Conservation (phyloP, 129 eudicot species). For the Pseudognaphalium luteoalbum region DNA sequence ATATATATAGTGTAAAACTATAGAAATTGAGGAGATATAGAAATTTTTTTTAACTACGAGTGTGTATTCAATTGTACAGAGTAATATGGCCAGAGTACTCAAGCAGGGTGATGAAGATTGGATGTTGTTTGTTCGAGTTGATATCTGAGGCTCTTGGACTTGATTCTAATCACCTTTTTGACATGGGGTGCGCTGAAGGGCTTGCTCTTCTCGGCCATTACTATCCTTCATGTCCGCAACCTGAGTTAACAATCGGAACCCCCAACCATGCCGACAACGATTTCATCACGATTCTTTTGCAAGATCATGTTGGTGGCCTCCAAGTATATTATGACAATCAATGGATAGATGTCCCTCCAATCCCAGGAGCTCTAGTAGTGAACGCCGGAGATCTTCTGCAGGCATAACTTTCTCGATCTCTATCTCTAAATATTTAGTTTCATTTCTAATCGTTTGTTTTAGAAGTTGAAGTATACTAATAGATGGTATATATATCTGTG, state of each 20-base stretch:
- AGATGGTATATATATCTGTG: not conserved
- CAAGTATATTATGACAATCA: constrained; percentile 42
- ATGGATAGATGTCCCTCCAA: constrained; percentile 48
- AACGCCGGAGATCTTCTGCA: constrained; percentile 50
- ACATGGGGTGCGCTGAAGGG: constrained; percentile 48
- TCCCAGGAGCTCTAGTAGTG: constrained; percentile 43
- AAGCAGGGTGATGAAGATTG: constrained; percentile 28
- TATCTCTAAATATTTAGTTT: not conserved
- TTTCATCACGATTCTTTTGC: constrained; percentile 48
- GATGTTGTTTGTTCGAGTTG: constrained; percentile 34
- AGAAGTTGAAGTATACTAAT: not conserved
- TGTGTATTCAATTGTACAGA: constrained; percentile 17
- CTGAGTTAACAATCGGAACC: constrained; percentile 38
- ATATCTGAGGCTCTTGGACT: constrained; percentile 58
- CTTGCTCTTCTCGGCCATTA: constrained; percentile 37
- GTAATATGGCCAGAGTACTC: constrained; percentile 38
- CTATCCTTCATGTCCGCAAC: constrained; percentile 51
- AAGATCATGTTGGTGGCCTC: constrained; percentile 58
- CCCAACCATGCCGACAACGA: constrained; percentile 26
- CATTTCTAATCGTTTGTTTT: not conserved
- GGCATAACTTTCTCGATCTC: constrained; percentile 11
- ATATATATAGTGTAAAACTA: too few relatives aligned
- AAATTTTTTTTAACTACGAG: too few relatives aligned
- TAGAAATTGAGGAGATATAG: too few relatives aligned
- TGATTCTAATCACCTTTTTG: constrained; percentile 23